These are phyloP conservation scores for Auricularia heimuer DNA, from an alignment of 768 basidiomycete genomes.

Conservation along the genomic window DNA sequence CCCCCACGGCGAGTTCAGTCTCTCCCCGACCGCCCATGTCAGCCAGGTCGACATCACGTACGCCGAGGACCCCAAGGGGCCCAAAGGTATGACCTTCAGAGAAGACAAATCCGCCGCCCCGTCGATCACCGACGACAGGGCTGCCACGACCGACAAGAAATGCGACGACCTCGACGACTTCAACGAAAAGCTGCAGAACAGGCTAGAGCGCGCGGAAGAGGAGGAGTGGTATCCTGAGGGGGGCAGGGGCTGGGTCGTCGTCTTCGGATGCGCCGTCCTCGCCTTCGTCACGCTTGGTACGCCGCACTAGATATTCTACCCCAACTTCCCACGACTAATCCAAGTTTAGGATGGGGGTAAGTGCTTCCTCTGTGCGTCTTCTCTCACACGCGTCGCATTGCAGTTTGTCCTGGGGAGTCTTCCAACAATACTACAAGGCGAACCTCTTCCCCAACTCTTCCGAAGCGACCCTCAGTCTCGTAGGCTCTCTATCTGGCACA, in stretches of 20 bases:
- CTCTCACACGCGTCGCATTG: not conserved
- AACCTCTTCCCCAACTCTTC: constrained; percentile 5
- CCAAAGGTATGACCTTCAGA: not conserved
- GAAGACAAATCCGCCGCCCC: not conserved
- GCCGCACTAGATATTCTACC: not conserved
- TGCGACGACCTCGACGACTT: not conserved
- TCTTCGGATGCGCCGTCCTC: not conserved
- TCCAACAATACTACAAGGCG: constrained; percentile 5
- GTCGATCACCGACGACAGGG: not conserved
- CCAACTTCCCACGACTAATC: not conserved
- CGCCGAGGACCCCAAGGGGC: not conserved
- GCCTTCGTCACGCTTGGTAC: not conserved
- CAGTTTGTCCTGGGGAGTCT: constrained; percentile 4
- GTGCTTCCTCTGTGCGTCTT: not conserved
- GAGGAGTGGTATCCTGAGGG: not conserved
- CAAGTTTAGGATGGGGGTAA: not conserved
- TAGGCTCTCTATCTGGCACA: constrained; percentile 3
- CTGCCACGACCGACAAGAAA: not conserved
- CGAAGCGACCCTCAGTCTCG: not conserved
- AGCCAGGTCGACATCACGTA: not conserved
- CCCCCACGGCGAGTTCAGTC: not conserved
- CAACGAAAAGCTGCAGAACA: not conserved
- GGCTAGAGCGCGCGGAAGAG: not conserved
- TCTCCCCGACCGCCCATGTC: not conserved
- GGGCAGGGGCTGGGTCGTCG: not conserved